Evolutionary conservation across 139 green algal genomes (phyloP).

Genomic region (Micractinium sp.): DNA sequence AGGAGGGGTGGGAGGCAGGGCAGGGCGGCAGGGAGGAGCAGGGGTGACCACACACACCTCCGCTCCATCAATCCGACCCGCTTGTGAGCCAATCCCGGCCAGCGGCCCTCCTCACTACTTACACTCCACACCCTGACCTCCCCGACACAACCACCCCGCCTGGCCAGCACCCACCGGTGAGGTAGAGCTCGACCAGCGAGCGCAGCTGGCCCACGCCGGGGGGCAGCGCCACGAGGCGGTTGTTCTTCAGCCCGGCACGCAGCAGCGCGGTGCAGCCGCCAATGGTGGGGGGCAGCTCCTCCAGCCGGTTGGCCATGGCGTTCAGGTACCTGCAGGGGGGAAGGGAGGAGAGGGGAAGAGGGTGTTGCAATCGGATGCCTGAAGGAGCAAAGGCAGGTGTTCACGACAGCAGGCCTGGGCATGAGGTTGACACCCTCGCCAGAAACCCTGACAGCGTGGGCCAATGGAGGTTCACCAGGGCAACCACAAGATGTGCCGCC

Average conservation of each 20-base stretch:
- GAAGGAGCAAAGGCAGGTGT: not conserved
- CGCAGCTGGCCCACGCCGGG: slow-evolving; percentile 42
- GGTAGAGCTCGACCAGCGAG: slow-evolving; percentile 67
- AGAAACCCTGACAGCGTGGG: not conserved
- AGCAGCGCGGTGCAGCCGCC: slow-evolving; percentile 55
- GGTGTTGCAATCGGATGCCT: slow-evolving; percentile 31
- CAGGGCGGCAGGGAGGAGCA: not conserved
- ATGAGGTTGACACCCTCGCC: slow-evolving; percentile 24
- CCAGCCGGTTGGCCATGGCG: slow-evolving; percentile 56
- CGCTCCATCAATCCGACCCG: no score
- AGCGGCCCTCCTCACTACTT: no score
- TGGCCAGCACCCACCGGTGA: slow-evolving; percentile 19
- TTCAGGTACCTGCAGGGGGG: slow-evolving; percentile 57
- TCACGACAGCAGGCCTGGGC: not conserved
- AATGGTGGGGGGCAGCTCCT: slow-evolving; percentile 52
- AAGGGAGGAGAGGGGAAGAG: slow-evolving; percentile 49
- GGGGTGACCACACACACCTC: no score
- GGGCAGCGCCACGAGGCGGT: slow-evolving; percentile 65
- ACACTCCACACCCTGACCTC: not conserved
- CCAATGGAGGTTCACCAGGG: not conserved
- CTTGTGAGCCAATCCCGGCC: no score
- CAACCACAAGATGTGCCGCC: not conserved
- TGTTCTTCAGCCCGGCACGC: slow-evolving; percentile 76
- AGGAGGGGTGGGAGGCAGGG: not conserved
- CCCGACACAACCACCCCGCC: not conserved